phyloP scores from a whole-genome alignment of 202 grass and related monocot genomes.

The Schoenoplectus triqueter region DNA sequence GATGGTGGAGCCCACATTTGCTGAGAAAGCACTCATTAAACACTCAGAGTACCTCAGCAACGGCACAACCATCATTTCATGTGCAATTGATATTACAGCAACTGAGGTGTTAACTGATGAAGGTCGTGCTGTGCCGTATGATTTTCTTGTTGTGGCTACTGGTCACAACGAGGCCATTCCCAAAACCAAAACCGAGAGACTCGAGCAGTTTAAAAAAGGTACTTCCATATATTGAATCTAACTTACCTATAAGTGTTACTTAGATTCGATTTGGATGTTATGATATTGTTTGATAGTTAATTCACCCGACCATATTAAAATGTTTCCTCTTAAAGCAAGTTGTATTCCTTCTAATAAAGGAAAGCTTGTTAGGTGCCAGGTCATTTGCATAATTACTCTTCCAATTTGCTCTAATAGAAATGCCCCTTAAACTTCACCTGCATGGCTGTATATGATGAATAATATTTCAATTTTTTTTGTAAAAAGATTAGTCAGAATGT shows the following conservation, averaged over 20 bases:
- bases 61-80: conserved; percentile 48
- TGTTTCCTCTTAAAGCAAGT: no score
- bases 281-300: neutral
- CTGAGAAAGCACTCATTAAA: conserved; percentile 67
- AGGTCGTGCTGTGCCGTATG: conserved; percentile 59
- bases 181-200: conserved; percentile 41
- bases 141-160: conserved; percentile 83
- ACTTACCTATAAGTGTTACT: neutral
- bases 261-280: no score
- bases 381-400: neutral
- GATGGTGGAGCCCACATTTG: conserved; percentile 58
- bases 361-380: conserved; percentile 3
- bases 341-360: no score
- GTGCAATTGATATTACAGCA: conserved; percentile 60
- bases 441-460: no score
- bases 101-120: conserved; percentile 61
- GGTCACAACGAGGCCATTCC: conserved; percentile 47
- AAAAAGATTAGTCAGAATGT: neutral
- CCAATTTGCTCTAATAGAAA: neutral
- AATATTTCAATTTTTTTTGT: no score
- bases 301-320: neutral
- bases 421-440: neutral
- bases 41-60: conserved; percentile 75
- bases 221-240: neutral
- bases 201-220: conserved; percentile 67